phyloP scores from a whole-genome alignment of 2,329 filamentous ascomycete species.

The Aspergillus glaucus region DNA sequence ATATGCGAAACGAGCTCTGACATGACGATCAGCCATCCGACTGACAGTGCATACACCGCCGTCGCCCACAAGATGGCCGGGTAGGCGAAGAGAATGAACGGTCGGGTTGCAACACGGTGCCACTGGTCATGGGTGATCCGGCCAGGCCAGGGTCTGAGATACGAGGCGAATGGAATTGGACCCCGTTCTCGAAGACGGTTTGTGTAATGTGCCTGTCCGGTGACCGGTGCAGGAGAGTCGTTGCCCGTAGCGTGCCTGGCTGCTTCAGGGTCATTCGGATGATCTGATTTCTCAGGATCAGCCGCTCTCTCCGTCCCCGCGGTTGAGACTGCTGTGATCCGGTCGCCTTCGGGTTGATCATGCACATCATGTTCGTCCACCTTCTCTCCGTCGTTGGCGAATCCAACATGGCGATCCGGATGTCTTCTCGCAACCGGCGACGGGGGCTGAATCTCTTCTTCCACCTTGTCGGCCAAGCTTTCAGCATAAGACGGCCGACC shows the following conservation, averaged over 20 bases:
- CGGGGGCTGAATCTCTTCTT: constrained; percentile 7
- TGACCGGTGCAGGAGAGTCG: constrained; percentile 21
- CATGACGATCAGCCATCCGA: constrained; percentile 93
- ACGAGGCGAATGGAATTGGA: constrained; percentile 64
- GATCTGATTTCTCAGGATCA: constrained; percentile 9
- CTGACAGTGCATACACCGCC: constrained; percentile 74
- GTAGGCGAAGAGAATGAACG: constrained; percentile 81
- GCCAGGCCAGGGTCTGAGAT: constrained; percentile 71
- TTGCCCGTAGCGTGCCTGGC: constrained; percentile 13
- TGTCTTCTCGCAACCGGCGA: constrained; percentile 15
- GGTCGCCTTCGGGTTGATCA: neutral
- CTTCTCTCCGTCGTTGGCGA: constrained; percentile 36
- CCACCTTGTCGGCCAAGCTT: constrained; percentile 7
- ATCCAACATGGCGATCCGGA: constrained; percentile 51
- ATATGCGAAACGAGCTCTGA: constrained; percentile 81
- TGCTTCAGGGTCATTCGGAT: constrained; percentile 24
- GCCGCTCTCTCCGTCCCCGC: neutral
- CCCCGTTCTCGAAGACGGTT: constrained; percentile 61
- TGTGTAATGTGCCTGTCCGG: constrained; percentile 54
- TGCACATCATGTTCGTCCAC: constrained; percentile 7
- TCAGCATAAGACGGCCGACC: constrained; percentile 25
- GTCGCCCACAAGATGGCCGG: constrained; percentile 86
- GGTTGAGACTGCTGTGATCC: neutral
- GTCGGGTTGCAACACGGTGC: constrained; percentile 69
- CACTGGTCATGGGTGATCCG: constrained; percentile 72